Percentiles rank a stretch among this genome's conserved stretches.
Conservation (phyloP, 257 asterid genomes). For the Rhazya stricta region DNA sequence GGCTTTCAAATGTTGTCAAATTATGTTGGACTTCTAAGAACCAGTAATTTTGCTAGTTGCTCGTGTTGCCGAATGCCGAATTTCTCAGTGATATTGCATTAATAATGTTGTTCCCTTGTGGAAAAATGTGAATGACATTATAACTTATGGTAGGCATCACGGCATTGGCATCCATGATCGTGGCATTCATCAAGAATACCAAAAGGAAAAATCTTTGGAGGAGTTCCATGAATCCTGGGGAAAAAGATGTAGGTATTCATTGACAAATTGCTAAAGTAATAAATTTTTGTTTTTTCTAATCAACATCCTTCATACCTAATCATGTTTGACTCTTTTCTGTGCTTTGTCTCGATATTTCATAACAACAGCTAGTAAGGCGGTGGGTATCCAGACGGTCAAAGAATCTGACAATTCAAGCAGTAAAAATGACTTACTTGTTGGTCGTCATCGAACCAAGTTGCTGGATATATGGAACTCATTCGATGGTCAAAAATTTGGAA, state of each 20-base stretch:
- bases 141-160: constrained; percentile 31
- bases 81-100: neutral
- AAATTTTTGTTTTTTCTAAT: constrained; percentile 16
- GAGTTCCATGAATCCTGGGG: constrained; percentile 27
- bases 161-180: constrained; percentile 26
- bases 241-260: constrained; percentile 56
- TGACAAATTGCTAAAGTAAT: constrained; percentile 16
- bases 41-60: neutral
- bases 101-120: neutral
- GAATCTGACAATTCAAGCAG: constrained; percentile 30
- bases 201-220: constrained; percentile 25
- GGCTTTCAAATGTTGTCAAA: neutral
- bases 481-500: constrained; percentile 46
- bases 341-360: constrained; percentile 21
- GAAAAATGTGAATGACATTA: constrained; percentile 4
- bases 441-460: constrained; percentile 43
- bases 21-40: neutral
- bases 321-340: constrained; percentile 8
- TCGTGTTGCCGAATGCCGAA: neutral
- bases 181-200: constrained; percentile 30
- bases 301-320: constrained; percentile 16
- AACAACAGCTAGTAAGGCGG: constrained; percentile 43
- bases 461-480: constrained; percentile 57
- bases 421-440: constrained; percentile 17
- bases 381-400: constrained; percentile 54